Evolutionary conservation across 768 basidiomycete genomes (phyloP).

Genomic region (Candolleomyces eurysporus): DNA sequence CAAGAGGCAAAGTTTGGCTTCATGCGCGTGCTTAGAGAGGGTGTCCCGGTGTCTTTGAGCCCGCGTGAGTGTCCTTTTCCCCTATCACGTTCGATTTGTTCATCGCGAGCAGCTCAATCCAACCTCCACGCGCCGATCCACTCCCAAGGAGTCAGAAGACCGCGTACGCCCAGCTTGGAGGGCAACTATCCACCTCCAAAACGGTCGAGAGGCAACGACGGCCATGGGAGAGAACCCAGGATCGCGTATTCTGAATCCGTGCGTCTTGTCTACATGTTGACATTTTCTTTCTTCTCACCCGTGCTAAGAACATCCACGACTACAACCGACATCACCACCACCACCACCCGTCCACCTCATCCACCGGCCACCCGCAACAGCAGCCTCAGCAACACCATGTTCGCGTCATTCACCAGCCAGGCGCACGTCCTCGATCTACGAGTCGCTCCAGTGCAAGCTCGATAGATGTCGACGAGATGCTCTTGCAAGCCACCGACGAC

Average conservation of each 20-base stretch:
- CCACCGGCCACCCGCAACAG: no score
- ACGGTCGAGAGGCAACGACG: constrained; percentile 25
- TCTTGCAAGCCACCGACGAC: constrained; percentile 35
- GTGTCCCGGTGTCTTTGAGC: constrained; percentile 3
- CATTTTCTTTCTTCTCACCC: no score
- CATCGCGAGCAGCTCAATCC: neutral
- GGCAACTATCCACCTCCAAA: constrained; percentile 46
- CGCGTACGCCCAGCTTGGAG: constrained; percentile 36
- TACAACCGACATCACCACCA: no score
- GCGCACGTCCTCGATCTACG: constrained; percentile 23
- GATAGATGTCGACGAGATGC: constrained; percentile 45
- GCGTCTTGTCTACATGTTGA: no score
- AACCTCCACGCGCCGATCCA: neutral
- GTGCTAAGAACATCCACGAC: neutral
- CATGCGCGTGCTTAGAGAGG: neutral
- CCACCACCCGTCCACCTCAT: neutral
- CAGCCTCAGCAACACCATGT: constrained; percentile 7
- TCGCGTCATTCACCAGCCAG: constrained; percentile 9
- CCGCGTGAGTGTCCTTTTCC: constrained; percentile 8
- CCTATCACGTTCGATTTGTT: neutral
- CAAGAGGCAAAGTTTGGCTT: neutral
- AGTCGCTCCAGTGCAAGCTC: constrained; percentile 36
- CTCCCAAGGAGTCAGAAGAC: neutral
- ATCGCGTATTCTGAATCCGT: constrained; percentile 30
- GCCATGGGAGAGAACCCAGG: constrained; percentile 13